Conservation (phyloP, 2,329 filamentous ascomycete species). For the Plenodomus biglobosus region DNA sequence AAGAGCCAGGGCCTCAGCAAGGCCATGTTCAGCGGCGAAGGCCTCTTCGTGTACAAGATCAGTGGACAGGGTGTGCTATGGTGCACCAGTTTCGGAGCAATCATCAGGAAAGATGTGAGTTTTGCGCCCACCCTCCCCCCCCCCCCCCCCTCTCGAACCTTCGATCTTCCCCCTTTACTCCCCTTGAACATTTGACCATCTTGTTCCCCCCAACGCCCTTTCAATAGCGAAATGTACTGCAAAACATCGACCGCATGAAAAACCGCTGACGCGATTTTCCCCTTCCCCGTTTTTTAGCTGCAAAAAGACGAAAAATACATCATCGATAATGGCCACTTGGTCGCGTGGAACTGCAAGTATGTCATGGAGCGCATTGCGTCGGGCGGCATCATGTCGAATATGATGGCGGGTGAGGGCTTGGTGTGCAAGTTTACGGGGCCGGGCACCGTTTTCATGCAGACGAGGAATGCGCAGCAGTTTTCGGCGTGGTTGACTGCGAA, state of each 20-base stretch:
- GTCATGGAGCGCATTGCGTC: conserved; percentile 85
- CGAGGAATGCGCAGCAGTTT: conserved; percentile 74
- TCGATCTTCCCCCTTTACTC: too few relatives aligned
- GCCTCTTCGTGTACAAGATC: conserved; percentile 86
- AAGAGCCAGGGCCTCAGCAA: conserved; percentile 85
- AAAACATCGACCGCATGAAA: too few relatives aligned
- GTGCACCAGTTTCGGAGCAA: conserved; percentile 91
- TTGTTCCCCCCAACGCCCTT: too few relatives aligned
- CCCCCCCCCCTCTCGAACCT: neutral
- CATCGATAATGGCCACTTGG: conserved; percentile 88
- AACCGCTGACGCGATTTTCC: too few relatives aligned
- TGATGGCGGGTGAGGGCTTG: conserved; percentile 80
- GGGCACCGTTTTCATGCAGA: conserved; percentile 90
- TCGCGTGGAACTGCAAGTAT: conserved; percentile 97
- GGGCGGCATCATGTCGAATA: conserved; percentile 86
- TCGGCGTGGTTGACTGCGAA: conserved; percentile 51
- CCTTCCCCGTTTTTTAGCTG: too few relatives aligned
- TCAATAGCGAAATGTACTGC: too few relatives aligned
- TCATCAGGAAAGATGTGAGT: conserved; percentile 89
- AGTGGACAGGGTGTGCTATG: conserved; percentile 79
- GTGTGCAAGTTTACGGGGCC: conserved; percentile 92
- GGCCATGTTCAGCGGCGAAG: conserved; percentile 91
- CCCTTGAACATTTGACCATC: too few relatives aligned
- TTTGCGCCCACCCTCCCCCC: neutral
- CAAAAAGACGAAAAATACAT: conserved; percentile 79